phyloP scores from a whole-genome alignment of 768 basidiomycete species.

The Lentinus brumalis region DNA sequence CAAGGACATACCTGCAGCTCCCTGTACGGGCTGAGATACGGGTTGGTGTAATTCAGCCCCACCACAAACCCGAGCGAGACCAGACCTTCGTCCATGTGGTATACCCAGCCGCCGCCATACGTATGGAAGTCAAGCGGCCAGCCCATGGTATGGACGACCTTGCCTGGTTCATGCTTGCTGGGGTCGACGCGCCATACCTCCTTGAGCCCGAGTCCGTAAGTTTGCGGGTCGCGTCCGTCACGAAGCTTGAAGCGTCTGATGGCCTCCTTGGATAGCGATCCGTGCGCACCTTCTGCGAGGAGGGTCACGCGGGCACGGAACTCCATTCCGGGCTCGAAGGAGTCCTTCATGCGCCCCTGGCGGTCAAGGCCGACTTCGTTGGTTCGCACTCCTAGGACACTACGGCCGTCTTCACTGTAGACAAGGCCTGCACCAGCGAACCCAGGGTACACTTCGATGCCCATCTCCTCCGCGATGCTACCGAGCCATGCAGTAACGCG shows the following conservation, averaged over 20 bases:
- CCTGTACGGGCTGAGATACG: constrained; percentile 87
- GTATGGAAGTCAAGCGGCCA: constrained; percentile 86
- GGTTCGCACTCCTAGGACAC: constrained; percentile 79
- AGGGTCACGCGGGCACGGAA: constrained; percentile 92
- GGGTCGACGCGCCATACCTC: constrained; percentile 93
- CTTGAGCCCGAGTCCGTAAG: constrained; percentile 94
- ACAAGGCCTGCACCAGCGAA: constrained; percentile 91
- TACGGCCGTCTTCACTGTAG: constrained; percentile 60
- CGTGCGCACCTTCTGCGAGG: constrained; percentile 94
- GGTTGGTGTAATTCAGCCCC: constrained; percentile 93
- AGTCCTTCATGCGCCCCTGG: constrained; percentile 72
- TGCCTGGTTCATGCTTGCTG: constrained; percentile 64
- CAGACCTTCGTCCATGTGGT: constrained; percentile 92
- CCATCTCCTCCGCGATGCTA: constrained; percentile 78
- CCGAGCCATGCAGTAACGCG: constrained; percentile 90
- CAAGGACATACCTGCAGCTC: constrained; percentile 78
- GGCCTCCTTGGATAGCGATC: constrained; percentile 81
- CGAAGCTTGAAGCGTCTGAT: constrained; percentile 76
- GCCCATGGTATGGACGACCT: constrained; percentile 93
- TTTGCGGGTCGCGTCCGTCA: constrained; percentile 76
- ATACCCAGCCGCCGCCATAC: constrained; percentile 91
- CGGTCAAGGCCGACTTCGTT: constrained; percentile 94
- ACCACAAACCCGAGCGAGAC: constrained; percentile 91
- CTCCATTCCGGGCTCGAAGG: constrained; percentile 95
- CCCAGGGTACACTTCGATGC: constrained; percentile 96